phyloP scores from a whole-genome alignment of 202 grass and related monocot species.

The Panicum virgatum region DNA sequence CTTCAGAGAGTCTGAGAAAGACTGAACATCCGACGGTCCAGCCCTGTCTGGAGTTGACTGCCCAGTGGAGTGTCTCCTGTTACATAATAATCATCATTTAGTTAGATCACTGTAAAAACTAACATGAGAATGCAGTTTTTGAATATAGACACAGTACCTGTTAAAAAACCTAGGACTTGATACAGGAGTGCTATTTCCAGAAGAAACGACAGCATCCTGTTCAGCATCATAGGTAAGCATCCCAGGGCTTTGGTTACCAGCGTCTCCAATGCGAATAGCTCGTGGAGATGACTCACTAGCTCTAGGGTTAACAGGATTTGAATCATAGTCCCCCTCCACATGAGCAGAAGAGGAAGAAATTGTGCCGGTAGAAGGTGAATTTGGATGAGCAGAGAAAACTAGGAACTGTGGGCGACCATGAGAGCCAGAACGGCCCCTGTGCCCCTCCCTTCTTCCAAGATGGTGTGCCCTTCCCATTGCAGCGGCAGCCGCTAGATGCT shows the following conservation, averaged over 20 bases:
- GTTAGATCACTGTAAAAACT: conserved; percentile 25
- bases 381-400: conserved; percentile 64
- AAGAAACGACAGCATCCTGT: conserved; percentile 53
- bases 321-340: conserved; percentile 43
- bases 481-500: conserved; percentile 80
- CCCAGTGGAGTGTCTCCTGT: conserved; percentile 60
- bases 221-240: conserved; percentile 58
- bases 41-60: conserved; percentile 71
- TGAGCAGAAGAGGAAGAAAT: conserved; percentile 52
- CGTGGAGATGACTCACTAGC: conserved; percentile 41
- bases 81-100: conserved; percentile 32
- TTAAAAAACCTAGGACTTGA: conserved; percentile 62
- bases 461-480: conserved; percentile 71
- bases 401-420: conserved; percentile 61
- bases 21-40: conserved; percentile 79
- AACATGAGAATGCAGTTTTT: conserved; percentile 10
- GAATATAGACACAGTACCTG: conserved; percentile 43
- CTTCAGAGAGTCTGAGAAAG: conserved; percentile 87
- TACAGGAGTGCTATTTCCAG: conserved; percentile 54
- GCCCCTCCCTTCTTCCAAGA: conserved; percentile 73
- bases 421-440: conserved; percentile 62
- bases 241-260: conserved; percentile 42
- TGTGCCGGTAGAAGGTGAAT: conserved; percentile 48
- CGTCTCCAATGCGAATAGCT: conserved; percentile 47
- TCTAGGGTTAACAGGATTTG: conserved; percentile 37